These are phyloP conservation scores for Colletotrichum neosansevieriae DNA, from an alignment of 2,329 filamentous ascomycete genomes.

Conservation along the genomic window DNA sequence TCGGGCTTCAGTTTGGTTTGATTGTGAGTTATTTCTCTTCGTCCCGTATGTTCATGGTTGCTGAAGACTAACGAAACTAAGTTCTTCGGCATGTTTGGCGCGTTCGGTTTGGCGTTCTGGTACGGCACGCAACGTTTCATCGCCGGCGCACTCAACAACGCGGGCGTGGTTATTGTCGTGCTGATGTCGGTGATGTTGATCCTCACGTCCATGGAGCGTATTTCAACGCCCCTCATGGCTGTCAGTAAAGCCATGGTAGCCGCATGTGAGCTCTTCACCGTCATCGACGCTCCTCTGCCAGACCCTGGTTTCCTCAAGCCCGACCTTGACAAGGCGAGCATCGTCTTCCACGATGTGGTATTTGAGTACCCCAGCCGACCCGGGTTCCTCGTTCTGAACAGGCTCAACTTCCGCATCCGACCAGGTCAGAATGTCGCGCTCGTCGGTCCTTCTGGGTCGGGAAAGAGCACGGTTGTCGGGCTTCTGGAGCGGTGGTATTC, in stretches of 20 bases:
- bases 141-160: conserved; percentile 48
- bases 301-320: conserved; percentile 43
- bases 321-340: conserved; percentile 39
- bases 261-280: conserved; percentile 46
- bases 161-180: conserved; percentile 53
- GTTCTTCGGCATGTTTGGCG: conserved; percentile 50
- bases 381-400: conserved; percentile 50
- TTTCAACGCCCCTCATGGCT: conserved; percentile 55
- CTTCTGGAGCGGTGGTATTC: conserved; percentile 57
- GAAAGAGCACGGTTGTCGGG: conserved; percentile 58
- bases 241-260: conserved; percentile 47
- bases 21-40: conserved; percentile 33
- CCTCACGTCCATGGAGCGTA: conserved; percentile 50
- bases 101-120: conserved; percentile 58
- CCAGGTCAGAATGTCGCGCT: conserved; percentile 50
- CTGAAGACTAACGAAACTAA: background rate
- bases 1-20: conserved; percentile 48
- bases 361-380: conserved; percentile 48
- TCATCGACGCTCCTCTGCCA: conserved; percentile 46
- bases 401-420: conserved; percentile 44
- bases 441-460: conserved; percentile 58
- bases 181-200: conserved; percentile 55
- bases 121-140: conserved; percentile 55
- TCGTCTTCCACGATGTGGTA: conserved; percentile 42
- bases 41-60: background rate